Conservation (phyloP, 352 stramenopile genomes). For the Phytophthora nicotianae region DNA sequence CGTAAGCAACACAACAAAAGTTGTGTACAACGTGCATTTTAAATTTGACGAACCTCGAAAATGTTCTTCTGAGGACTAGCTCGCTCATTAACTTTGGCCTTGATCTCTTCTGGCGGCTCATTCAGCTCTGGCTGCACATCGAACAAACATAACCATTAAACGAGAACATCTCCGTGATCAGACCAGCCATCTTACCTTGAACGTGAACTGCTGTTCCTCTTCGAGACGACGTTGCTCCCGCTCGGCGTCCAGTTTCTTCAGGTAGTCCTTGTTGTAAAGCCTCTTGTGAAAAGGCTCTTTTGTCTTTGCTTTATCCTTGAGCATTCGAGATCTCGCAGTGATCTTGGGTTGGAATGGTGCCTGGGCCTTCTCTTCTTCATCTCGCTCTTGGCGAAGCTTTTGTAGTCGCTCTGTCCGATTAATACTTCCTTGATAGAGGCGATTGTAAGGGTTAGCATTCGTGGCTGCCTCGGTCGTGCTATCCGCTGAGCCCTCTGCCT, state of each 20-base stretch:
- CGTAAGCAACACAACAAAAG: constrained; percentile 25
- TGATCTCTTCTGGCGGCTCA: constrained; percentile 55
- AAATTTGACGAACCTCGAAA: constrained; percentile 68
- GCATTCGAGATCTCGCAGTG: constrained; percentile 27
- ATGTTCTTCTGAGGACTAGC: constrained; percentile 72
- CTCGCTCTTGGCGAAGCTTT: constrained; percentile 65
- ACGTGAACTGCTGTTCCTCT: constrained; percentile 70
- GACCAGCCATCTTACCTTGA: constrained; percentile 57
- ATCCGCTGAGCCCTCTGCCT: constrained; percentile 22
- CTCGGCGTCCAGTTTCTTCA: constrained; percentile 65
- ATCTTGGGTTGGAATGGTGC: constrained; percentile 74
- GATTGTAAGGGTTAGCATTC: constrained; percentile 58
- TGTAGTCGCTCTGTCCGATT: constrained; percentile 63
- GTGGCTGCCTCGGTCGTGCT: constrained; percentile 10
- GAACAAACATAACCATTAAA: constrained; percentile 20
- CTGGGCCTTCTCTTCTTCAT: constrained; percentile 62
- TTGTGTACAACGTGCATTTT: constrained; percentile 20
- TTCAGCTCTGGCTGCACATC: constrained; percentile 62
- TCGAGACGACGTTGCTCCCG: constrained; percentile 79
- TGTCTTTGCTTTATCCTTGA: constrained; percentile 29
- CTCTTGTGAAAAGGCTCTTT: constrained; percentile 79
- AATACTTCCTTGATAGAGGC: constrained; percentile 71
- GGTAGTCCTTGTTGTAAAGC: constrained; percentile 79
- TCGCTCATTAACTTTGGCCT: constrained; percentile 63
- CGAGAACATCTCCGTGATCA: constrained; percentile 3